These are phyloP conservation scores for Dactylellina leptospora DNA, from an alignment of 2,329 filamentous ascomycete species.

Conservation along the genomic window DNA sequence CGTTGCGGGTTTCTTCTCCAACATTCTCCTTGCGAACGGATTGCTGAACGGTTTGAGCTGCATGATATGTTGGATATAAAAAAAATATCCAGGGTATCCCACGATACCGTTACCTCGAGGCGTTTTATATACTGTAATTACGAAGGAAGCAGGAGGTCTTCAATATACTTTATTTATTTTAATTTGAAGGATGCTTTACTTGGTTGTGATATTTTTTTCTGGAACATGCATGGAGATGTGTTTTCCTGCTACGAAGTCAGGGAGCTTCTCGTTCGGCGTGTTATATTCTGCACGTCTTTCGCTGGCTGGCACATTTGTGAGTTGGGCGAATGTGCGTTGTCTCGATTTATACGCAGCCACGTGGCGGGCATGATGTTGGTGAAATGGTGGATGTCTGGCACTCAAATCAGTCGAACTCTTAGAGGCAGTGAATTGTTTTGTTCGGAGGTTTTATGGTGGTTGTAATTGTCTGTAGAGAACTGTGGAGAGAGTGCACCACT, in stretches of 20 bases:
- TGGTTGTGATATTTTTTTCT: slow-evolving; percentile 1
- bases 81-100: too few species aligned
- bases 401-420: neutral
- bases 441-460: neutral
- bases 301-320: slow-evolving; percentile 21
- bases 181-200: neutral
- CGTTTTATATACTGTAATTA: neutral
- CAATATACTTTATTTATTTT: too few species aligned
- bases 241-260: neutral
- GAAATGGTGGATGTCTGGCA: neutral
- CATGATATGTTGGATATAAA: slow-evolving; percentile 24
- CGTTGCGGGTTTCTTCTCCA: slow-evolving; percentile 32
- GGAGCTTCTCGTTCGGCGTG: neutral
- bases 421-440: neutral
- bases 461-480: too few species aligned
- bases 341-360: slow-evolving; percentile 39
- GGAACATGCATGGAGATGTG: neutral
- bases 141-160: too few species aligned
- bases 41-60: slow-evolving; percentile 38
- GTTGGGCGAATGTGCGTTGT: slow-evolving; percentile 44
- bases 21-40: slow-evolving; percentile 35
- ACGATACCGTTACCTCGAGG: neutral
- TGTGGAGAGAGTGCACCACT: too few species aligned
- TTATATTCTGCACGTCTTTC: neutral
- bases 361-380: slow-evolving; percentile 17